Evolutionary conservation across 805 yeast species (phyloP).

Genomic region (Ogataea nakhonphanomensis): DNA sequence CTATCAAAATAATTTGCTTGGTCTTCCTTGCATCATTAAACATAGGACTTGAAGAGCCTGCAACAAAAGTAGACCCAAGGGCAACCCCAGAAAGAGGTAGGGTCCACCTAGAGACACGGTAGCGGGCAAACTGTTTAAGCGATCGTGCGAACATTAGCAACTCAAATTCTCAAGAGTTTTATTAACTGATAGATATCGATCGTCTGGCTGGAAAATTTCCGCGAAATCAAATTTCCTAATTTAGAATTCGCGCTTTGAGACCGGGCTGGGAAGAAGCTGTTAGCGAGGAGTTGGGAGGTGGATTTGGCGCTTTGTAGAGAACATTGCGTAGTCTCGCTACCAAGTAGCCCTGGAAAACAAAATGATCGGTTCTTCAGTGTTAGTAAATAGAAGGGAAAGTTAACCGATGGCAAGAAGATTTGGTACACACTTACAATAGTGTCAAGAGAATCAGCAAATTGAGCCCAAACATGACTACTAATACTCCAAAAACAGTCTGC

Average conservation of each 20-base stretch:
- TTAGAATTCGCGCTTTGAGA: conserved; percentile 10
- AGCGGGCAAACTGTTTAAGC: conserved; percentile 2
- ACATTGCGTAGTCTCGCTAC: conserved; percentile 3
- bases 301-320: conserved; percentile 5
- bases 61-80: conserved; percentile 5
- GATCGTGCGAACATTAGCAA: conserved; percentile 3
- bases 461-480: conserved; percentile 12
- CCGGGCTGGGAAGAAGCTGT: conserved; percentile 9
- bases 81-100: conserved; percentile 8
- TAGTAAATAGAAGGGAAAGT: background rate
- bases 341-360: conserved; percentile 10
- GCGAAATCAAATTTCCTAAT: conserved; percentile 8
- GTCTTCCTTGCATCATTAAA: conserved; percentile 19
- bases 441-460: conserved; percentile 14
- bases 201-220: no score
- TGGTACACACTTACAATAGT: conserved; percentile 13
- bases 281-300: conserved; percentile 12
- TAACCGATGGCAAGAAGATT: no score
- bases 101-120: background rate
- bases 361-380: conserved; percentile 12
- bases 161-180: no score
- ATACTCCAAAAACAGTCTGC: conserved; percentile 10
- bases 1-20: conserved; percentile 23
- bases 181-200: no score
- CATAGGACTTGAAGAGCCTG: conserved; percentile 3